Conservation (phyloP, 495 filamentous ascomycete species). For the Hypoxylon subgilvum region DNA sequence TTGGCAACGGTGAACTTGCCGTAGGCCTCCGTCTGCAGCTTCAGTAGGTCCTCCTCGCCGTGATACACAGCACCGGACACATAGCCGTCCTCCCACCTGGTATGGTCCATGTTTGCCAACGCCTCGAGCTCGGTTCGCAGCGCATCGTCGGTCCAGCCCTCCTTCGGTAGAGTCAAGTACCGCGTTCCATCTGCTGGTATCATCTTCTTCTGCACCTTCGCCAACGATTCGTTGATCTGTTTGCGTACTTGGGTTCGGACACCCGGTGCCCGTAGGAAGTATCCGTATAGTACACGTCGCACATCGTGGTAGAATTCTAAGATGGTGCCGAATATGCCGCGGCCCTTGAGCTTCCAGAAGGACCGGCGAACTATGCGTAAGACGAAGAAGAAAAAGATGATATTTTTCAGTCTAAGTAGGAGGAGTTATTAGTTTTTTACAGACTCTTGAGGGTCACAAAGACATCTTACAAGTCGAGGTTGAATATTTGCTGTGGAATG, state of each 20-base stretch:
- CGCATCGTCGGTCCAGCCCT: constrained; percentile 82
- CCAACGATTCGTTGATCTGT: constrained; percentile 75
- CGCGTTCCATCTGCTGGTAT: constrained; percentile 75
- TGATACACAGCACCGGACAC: constrained; percentile 98
- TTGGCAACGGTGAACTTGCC: constrained; percentile 94
- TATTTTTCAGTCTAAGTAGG: constrained; percentile 73
- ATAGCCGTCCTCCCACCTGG: constrained; percentile 92
- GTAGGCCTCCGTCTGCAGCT: constrained; percentile 90
- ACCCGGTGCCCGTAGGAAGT: constrained; percentile 84
- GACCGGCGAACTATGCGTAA: constrained; percentile 83
- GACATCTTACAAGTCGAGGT: constrained; percentile 87
- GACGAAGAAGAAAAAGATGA: constrained; percentile 88
- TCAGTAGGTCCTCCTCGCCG: constrained; percentile 81
- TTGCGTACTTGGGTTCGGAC: constrained; percentile 81
- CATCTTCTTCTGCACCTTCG: constrained; percentile 80
- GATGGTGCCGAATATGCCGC: constrained; percentile 81
- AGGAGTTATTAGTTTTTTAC: background rate
- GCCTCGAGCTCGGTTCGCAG: constrained; percentile 79
- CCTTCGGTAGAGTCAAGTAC: constrained; percentile 78
- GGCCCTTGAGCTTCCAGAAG: constrained; percentile 83
- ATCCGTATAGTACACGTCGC: constrained; percentile 76
- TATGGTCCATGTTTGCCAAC: constrained; percentile 86
- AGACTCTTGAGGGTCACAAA: too few species aligned
- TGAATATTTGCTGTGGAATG: constrained; percentile 67
- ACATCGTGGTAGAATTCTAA: constrained; percentile 71